Percentiles rank a stretch among this genome's conserved stretches.
Conservation (phyloP, 2,329 filamentous ascomycete genomes). For the Colletotrichum phormii region DNA sequence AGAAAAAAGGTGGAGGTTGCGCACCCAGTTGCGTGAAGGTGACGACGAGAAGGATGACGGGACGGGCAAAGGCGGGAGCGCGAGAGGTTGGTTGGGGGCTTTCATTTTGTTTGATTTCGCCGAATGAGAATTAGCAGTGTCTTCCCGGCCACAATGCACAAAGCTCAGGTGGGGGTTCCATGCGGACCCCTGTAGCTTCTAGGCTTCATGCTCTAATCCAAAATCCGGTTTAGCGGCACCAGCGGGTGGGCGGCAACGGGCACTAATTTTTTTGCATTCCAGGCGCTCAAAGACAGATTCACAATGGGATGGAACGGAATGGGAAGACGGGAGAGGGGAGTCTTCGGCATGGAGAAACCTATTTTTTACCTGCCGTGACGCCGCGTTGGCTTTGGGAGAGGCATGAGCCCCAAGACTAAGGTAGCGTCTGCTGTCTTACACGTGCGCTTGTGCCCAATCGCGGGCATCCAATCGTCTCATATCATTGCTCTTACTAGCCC, state of each 20-base stretch:
- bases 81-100: slow-evolving; percentile 29
- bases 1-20: slow-evolving; percentile 23
- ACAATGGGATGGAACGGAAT: slow-evolving; percentile 11
- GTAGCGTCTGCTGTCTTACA: slow-evolving; percentile 23
- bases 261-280: slow-evolving; percentile 25
- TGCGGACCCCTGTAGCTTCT: slow-evolving; percentile 19
- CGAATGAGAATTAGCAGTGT: slow-evolving; percentile 4
- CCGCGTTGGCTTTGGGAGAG: background rate
- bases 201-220: background rate
- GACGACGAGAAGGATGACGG: slow-evolving; percentile 17
- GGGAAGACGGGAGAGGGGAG: background rate
- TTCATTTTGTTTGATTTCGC: slow-evolving; percentile 16
- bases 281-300: slow-evolving; percentile 3
- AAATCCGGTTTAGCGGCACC: slow-evolving; percentile 24
- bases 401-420: slow-evolving; percentile 20
- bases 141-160: background rate
- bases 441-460: slow-evolving; percentile 12
- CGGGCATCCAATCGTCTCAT: slow-evolving; percentile 27
- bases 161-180: slow-evolving; percentile 31
- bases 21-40: slow-evolving; percentile 21
- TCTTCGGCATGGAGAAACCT: slow-evolving; percentile 10
- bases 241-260: slow-evolving; percentile 34
- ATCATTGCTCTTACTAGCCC: slow-evolving; percentile 11
- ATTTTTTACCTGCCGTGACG: slow-evolving; percentile 12
- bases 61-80: background rate